Percentiles rank a stretch among this genome's conserved stretches.
These are phyloP conservation scores for Lactifluus echinatus DNA, from an alignment of 768 basidiomycete species.

Conservation along the genomic window DNA sequence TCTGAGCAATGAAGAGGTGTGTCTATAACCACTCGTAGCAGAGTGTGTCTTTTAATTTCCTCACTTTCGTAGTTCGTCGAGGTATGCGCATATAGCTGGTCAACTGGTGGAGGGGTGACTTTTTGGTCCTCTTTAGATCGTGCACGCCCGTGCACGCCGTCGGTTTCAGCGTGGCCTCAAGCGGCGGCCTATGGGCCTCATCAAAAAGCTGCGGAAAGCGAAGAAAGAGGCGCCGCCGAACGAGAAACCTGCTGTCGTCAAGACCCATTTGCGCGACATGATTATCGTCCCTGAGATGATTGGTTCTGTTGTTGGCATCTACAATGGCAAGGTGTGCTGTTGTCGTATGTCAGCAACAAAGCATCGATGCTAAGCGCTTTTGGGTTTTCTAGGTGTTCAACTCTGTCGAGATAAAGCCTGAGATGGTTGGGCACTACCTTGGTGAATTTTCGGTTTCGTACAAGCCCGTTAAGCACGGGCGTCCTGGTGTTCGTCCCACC, in stretches of 20 bases:
- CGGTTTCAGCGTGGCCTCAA: constrained; percentile 99
- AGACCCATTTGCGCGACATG: constrained; percentile 99
- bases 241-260: constrained; percentile 97
- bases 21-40: constrained; percentile 26
- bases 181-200: constrained; percentile 95
- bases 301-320: constrained; percentile 94
- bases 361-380: not conserved
- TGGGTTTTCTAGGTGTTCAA: constrained; percentile 63
- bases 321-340: constrained; percentile 83
- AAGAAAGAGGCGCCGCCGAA: constrained; percentile 99
- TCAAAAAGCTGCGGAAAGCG: constrained; percentile 98
- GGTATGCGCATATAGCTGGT: constrained; percentile 36
- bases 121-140: constrained; percentile 44
- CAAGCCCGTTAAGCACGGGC: constrained; percentile 99
- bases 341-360: not conserved
- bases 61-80: constrained; percentile 55
- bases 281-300: constrained; percentile 99
- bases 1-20: constrained; percentile 88
- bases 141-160: constrained; percentile 96
- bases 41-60: not conserved
- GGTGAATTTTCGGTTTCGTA: constrained; percentile 96
- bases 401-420: constrained; percentile 98
- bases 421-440: constrained; percentile 99
- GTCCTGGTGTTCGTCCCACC: constrained; percentile 77
- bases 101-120: not conserved